These are phyloP conservation scores for Fomes fomentarius DNA, from an alignment of 1,284 basidiomycete genomes.

Conservation along the genomic window DNA sequence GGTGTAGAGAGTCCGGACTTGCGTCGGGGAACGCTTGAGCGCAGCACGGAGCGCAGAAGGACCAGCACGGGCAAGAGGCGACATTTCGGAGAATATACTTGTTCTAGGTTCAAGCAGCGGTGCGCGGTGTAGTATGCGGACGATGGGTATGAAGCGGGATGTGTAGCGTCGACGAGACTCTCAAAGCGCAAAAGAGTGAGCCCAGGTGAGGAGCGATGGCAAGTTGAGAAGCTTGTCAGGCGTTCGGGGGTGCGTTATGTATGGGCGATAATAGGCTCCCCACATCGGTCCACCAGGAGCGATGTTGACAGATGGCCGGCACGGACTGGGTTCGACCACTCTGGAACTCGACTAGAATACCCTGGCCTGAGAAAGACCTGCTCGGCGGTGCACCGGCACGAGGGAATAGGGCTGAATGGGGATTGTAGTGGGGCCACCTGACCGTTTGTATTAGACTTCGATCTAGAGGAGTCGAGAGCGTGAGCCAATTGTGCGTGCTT, in stretches of 20 bases:
- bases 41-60: slow-evolving; percentile 17
- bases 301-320: neutral
- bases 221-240: neutral
- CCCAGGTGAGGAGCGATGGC: slow-evolving; percentile 1
- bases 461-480: slow-evolving; percentile 22
- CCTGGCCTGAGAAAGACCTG: slow-evolving; percentile 19
- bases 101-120: too few relatives aligned
- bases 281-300: slow-evolving; percentile 10
- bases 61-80: slow-evolving; percentile 16
- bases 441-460: slow-evolving; percentile 16
- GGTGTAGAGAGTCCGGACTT: slow-evolving; percentile 18
- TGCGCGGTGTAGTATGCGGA: too few relatives aligned
- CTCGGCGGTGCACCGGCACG: slow-evolving; percentile 5
- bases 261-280: slow-evolving; percentile 4
- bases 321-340: slow-evolving; percentile 14
- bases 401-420: neutral
- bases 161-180: neutral
- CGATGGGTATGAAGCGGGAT: too few relatives aligned
- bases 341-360: slow-evolving; percentile 23
- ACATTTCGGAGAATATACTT: slow-evolving; percentile 8
- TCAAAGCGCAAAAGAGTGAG: too few relatives aligned
- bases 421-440: slow-evolving; percentile 16
- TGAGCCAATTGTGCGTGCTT: slow-evolving; percentile 3
- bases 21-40: slow-evolving; percentile 15
- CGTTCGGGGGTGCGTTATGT: slow-evolving; percentile 8